Evolutionary conservation across 2,329 filamentous ascomycete genomes (phyloP).

Genomic region (Penicillium sp.): DNA sequence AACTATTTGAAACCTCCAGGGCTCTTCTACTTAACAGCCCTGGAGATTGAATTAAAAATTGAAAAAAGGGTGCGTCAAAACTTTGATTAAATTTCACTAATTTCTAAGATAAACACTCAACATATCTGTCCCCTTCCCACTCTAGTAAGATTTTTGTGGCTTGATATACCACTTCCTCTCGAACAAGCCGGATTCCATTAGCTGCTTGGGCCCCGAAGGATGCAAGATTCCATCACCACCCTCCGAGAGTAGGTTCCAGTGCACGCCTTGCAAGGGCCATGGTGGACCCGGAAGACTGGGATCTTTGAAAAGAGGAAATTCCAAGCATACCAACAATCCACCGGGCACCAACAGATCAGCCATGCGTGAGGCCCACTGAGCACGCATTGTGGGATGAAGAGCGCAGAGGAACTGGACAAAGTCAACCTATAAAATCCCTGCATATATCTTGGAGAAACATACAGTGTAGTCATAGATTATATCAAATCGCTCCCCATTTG

Average conservation of each 20-base stretch:
- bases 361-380: slow-evolving; percentile 58
- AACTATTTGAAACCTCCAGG: too few relatives aligned
- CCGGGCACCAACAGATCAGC: slow-evolving; percentile 50
- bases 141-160: slow-evolving; percentile 35
- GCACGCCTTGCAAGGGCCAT: slow-evolving; percentile 41
- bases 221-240: slow-evolving; percentile 28
- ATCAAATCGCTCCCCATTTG: slow-evolving; percentile 55
- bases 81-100: too few relatives aligned
- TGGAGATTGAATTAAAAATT: too few relatives aligned
- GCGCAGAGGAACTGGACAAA: slow-evolving; percentile 63
- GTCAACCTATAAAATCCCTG: not conserved
- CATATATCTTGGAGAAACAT: slow-evolving; percentile 4
- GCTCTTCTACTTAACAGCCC: too few relatives aligned
- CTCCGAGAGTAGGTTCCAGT: slow-evolving; percentile 35
- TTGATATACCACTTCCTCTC: slow-evolving; percentile 32
- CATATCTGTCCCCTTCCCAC: slow-evolving; percentile 38
- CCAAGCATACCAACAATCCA: slow-evolving; percentile 58
- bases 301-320: slow-evolving; percentile 46
- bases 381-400: slow-evolving; percentile 56
- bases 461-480: slow-evolving; percentile 66
- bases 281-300: slow-evolving; percentile 40
- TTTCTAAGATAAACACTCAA: slow-evolving; percentile 32
- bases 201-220: slow-evolving; percentile 4
- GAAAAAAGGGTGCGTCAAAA: too few relatives aligned
- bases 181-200: slow-evolving; percentile 20